Conservation (phyloP, 2,329 filamentous ascomycete species). For the Hypoxylon sp. region DNA sequence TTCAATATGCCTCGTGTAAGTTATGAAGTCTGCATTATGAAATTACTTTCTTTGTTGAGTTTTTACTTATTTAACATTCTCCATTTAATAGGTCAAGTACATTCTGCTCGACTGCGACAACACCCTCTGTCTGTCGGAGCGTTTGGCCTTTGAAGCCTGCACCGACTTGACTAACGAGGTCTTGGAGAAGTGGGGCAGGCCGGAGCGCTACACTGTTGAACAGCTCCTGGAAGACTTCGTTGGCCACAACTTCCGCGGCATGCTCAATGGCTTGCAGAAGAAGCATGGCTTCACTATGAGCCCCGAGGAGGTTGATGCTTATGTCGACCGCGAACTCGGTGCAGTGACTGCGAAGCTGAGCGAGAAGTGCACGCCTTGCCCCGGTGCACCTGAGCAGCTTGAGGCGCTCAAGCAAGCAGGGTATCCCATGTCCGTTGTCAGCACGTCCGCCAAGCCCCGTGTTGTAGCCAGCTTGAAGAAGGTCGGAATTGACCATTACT, state of each 20-base stretch:
- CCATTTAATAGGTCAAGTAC: slow-evolving; percentile 66
- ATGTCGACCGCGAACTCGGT: slow-evolving; percentile 77
- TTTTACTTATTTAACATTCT: slow-evolving; percentile 32
- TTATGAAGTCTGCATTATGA: slow-evolving; percentile 21
- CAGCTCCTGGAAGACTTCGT: slow-evolving; percentile 81
- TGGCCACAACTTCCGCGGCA: slow-evolving; percentile 84
- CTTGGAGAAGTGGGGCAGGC: slow-evolving; percentile 72
- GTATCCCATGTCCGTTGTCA: slow-evolving; percentile 79
- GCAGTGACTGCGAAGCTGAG: slow-evolving; percentile 78
- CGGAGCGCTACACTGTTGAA: slow-evolving; percentile 76
- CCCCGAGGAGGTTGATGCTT: slow-evolving; percentile 73
- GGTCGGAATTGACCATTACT: slow-evolving; percentile 77
- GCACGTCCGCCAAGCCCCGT: slow-evolving; percentile 76
- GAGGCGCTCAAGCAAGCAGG: slow-evolving; percentile 69
- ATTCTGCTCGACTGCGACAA: slow-evolving; percentile 77
- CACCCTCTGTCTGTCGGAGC: slow-evolving; percentile 83
- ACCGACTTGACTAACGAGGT: slow-evolving; percentile 82
- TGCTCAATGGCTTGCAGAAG: slow-evolving; percentile 77
- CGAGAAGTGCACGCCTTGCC: slow-evolving; percentile 72
- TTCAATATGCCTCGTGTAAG: slow-evolving; percentile 56
- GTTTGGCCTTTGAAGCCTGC: slow-evolving; percentile 81
- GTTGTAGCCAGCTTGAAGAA: slow-evolving; percentile 78
- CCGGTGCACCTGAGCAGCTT: slow-evolving; percentile 71
- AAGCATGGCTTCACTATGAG: slow-evolving; percentile 77
- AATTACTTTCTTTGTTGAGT: slow-evolving; percentile 8